Evolutionary conservation across 495 filamentous ascomycete genomes (phyloP), one percentile per base, ranked within the genome.

Genomic region (Penicillium odoratum): DNA sequence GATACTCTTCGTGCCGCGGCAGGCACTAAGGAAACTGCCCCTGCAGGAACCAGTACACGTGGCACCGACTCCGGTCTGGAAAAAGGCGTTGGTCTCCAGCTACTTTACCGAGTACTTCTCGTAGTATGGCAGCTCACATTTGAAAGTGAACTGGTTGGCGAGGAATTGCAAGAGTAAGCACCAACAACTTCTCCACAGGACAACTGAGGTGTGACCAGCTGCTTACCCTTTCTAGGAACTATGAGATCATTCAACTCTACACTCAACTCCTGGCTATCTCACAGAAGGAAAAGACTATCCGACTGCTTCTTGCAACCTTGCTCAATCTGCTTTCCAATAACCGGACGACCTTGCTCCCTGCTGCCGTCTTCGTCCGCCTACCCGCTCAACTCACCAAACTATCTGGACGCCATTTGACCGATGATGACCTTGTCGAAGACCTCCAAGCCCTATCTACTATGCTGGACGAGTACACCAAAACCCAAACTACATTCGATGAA

Each of bases 91-190:
- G 91, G 93, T 15, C 76, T 99, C 13, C 95, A 99, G 66, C 84
- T 98, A 42, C 81, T 99, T 28, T 99, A 99, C 69, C 92, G 97
- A 62, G 89, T 97, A 21, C 81, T 99, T 33, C 76, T 99, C 38
- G 90, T 92, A 13, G 70, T 98, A 25, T 99, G 95, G 95, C 92
- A 98, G 76, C 78, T 98, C 50, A 94, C 90, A 56, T 99, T 99
- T 60, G 95, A 98, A 67, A 90, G 87, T 25, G 79, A 78, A 30
- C 75, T 89, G 7, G 81, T 99, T 59, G 93, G 95, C 25, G 89
- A 94, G 55, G 93, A 88, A 31, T 74, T 97, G 40, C 87, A 96
- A 73, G 83, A 90, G 90, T 93, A 83, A 63, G 81, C 72, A 21
- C 29, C 29, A 16, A 30, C 16, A 8, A n/a, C 38, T 3, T 40